A percentile compares a stretch with the other conserved stretches of the same genome.
phyloP scores from a whole-genome alignment of 2,329 filamentous ascomycete genomes.

The Lachnellula occidentalis region DNA sequence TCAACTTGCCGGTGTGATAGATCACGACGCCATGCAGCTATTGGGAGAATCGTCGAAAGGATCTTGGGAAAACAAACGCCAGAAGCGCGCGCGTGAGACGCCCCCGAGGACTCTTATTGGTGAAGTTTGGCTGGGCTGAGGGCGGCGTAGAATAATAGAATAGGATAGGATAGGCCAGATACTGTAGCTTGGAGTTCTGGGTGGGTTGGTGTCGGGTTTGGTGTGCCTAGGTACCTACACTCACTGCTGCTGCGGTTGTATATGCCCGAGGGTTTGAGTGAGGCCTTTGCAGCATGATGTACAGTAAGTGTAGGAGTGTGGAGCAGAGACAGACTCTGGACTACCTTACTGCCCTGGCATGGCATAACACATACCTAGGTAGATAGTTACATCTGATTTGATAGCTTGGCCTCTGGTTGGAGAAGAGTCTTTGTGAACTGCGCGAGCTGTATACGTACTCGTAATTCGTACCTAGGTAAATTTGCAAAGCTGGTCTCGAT shows the following conservation, averaged over 20 bases:
- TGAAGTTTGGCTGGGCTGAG: neutral
- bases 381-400: too few relatives aligned
- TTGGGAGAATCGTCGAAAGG: conserved; percentile 6
- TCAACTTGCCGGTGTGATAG: conserved; percentile 14
- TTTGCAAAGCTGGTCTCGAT: too few relatives aligned
- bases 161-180: neutral
- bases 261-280: neutral
- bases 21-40: conserved; percentile 13
- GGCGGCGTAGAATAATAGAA: neutral
- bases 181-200: too few relatives aligned
- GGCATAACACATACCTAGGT: too few relatives aligned
- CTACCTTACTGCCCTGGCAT: too few relatives aligned
- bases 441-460: neutral
- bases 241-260: neutral
- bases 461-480: neutral
- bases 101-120: conserved; percentile 2
- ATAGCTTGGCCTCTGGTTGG: neutral
- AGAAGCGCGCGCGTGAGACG: conserved; percentile 12
- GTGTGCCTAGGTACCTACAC: neutral
- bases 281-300: too few relatives aligned
- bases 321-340: too few relatives aligned
- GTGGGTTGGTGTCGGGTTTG: too few relatives aligned
- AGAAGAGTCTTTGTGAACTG: neutral
- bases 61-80: conserved; percentile 18
- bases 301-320: too few relatives aligned